These are phyloP conservation scores for Suillus lakei DNA, from an alignment of 768 basidiomycete genomes.

Conservation along the genomic window DNA sequence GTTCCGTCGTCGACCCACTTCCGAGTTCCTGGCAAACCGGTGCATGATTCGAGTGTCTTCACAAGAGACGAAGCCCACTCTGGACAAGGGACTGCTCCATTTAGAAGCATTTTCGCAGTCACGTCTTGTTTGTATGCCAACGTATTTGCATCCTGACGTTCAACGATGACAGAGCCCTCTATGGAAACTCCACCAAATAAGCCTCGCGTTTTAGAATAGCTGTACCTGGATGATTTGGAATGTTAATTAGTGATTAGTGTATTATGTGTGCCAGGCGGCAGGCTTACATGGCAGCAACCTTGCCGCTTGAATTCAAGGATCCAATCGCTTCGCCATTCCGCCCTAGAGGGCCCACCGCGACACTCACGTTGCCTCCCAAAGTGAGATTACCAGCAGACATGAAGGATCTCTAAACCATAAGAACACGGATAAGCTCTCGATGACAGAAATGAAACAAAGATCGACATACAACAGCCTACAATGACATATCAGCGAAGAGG, in stretches of 20 bases:
- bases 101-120: constrained; percentile 78
- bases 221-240: constrained; percentile 59
- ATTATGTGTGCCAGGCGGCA: not conserved
- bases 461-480: constrained; percentile 64
- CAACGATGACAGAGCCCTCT: constrained; percentile 90
- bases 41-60: constrained; percentile 72
- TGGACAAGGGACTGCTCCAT: constrained; percentile 74
- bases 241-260: constrained; percentile 13
- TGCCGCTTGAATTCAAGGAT: constrained; percentile 81
- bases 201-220: constrained; percentile 90
- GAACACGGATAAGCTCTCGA: constrained; percentile 15
- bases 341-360: constrained; percentile 90
- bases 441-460: constrained; percentile 1
- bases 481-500: constrained; percentile 7
- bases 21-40: constrained; percentile 68
- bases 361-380: constrained; percentile 87
- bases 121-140: constrained; percentile 80
- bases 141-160: constrained; percentile 91
- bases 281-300: constrained; percentile 86
- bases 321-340: constrained; percentile 92
- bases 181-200: constrained; percentile 91
- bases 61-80: constrained; percentile 80
- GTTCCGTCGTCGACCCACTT: constrained; percentile 67
- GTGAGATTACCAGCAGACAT: constrained; percentile 94
- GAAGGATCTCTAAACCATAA: constrained; percentile 66